These are phyloP conservation scores for Trametes cingulata DNA, from an alignment of 768 basidiomycete species.

Conservation along the genomic window DNA sequence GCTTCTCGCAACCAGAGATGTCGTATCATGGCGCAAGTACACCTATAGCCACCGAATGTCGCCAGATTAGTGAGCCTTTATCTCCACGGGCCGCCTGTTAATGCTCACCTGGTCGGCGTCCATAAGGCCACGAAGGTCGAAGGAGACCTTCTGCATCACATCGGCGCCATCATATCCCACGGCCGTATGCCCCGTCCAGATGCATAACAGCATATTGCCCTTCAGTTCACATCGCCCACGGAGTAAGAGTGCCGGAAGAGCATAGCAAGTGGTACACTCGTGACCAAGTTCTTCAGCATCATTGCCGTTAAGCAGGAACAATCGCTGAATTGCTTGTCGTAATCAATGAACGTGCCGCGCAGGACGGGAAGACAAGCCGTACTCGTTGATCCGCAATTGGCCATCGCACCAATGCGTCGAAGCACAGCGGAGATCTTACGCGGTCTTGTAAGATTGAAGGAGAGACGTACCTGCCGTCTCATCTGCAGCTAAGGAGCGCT, in stretches of 20 bases:
- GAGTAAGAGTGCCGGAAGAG: background rate
- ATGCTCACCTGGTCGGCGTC: slow-evolving; percentile 16
- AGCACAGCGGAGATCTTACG: too few relatives aligned
- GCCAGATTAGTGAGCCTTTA: background rate
- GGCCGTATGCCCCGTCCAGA: slow-evolving; percentile 1
- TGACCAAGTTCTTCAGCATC: background rate
- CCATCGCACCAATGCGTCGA: too few relatives aligned
- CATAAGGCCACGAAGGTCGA: slow-evolving; percentile 11
- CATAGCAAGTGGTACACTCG: background rate
- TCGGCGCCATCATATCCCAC: slow-evolving; percentile 10
- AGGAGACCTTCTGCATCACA: background rate
- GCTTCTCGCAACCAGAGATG: background rate
- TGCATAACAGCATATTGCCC: background rate
- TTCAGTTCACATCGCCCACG: background rate
- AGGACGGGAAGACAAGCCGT: background rate
- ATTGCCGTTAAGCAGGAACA: background rate
- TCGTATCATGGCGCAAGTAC: background rate
- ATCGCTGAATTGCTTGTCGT: background rate
- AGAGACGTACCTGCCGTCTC: too few relatives aligned
- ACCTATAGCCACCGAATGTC: slow-evolving; percentile 1
- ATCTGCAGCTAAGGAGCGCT: background rate
- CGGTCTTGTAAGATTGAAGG: too few relatives aligned
- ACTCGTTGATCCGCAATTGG: too few relatives aligned
- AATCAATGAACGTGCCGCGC: background rate
- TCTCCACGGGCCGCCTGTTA: slow-evolving; percentile 5